Evolutionary conservation across 805 yeast species (phyloP).

Genomic region (Saccharomycopsis oosterbeekiorum): DNA sequence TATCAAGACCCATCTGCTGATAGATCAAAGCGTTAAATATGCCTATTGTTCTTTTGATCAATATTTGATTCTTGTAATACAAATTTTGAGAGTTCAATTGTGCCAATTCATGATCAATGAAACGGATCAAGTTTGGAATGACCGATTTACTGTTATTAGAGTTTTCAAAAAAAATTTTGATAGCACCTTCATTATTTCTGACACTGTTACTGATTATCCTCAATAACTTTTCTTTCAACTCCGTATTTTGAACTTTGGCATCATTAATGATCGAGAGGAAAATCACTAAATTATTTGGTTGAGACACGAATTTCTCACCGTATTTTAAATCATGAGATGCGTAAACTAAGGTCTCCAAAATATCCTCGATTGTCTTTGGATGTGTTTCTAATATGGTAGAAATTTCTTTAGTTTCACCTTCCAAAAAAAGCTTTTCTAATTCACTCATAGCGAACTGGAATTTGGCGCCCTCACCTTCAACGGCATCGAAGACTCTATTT

Average conservation of each 20-base stretch:
- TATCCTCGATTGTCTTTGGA: slow-evolving; percentile 1
- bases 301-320: slow-evolving; percentile 13
- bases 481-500: not conserved
- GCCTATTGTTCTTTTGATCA: slow-evolving; percentile 15
- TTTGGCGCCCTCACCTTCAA: slow-evolving; percentile 5
- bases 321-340: slow-evolving; percentile 14
- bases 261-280: slow-evolving; percentile 13
- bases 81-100: not conserved
- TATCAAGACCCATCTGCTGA: slow-evolving; percentile 9
- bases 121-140: not conserved
- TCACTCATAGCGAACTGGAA: slow-evolving; percentile 1
- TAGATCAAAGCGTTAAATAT: slow-evolving; percentile 15
- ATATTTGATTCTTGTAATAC: slow-evolving; percentile 5
- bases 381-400: not conserved
- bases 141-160: not conserved
- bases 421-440: not conserved
- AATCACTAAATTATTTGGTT: slow-evolving; percentile 6
- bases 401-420: not conserved
- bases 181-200: slow-evolving; percentile 14
- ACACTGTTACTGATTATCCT: slow-evolving; percentile 15
- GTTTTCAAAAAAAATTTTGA: slow-evolving; percentile 5
- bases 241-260: not conserved
- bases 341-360: slow-evolving; percentile 12
- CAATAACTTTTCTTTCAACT: slow-evolving; percentile 12
- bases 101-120: slow-evolving; percentile 6